Percentiles rank a stretch among this genome's conserved stretches.
These are phyloP conservation scores for Bruguiera gymnorhiza DNA, from an alignment of 345 rosid genomes.

Conservation along the genomic window DNA sequence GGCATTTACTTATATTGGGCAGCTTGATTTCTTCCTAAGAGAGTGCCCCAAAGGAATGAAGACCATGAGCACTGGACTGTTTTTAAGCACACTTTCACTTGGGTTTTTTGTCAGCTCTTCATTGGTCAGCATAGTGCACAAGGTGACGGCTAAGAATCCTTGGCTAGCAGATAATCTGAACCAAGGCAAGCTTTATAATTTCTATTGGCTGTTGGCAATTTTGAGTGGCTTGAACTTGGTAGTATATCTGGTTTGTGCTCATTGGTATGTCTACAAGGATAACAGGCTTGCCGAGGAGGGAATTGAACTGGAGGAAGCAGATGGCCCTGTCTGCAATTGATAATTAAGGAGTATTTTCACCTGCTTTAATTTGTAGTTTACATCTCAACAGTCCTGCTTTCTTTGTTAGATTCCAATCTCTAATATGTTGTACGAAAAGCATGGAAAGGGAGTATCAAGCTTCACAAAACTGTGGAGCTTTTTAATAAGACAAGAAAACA, in stretches of 20 bases:
- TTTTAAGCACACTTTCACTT: slow-evolving; percentile 78
- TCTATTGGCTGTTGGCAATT: slow-evolving; percentile 80
- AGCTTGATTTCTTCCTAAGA: slow-evolving; percentile 81
- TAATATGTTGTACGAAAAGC: slow-evolving; percentile 10
- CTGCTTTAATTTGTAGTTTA: background rate
- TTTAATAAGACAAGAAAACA: too few relatives aligned
- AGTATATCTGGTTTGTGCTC: slow-evolving; percentile 55
- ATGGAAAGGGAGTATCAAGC: background rate
- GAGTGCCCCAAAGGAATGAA: slow-evolving; percentile 99
- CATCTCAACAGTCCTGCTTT: background rate
- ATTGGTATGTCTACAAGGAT: slow-evolving; percentile 92
- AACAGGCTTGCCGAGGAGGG: slow-evolving; percentile 70
- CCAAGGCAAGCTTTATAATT: slow-evolving; percentile 68
- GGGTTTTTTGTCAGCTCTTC: slow-evolving; percentile 84
- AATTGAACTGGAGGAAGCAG: slow-evolving; percentile 58
- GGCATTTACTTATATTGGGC: slow-evolving; percentile 84
- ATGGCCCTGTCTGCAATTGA: slow-evolving; percentile 42
- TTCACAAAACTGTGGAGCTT: too few relatives aligned
- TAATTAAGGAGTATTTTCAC: background rate
- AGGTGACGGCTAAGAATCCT: slow-evolving; percentile 49
- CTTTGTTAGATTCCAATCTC: background rate
- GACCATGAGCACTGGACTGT: slow-evolving; percentile 90
- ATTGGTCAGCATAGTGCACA: slow-evolving; percentile 68
- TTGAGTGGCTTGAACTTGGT: slow-evolving; percentile 58
- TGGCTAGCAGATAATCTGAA: slow-evolving; percentile 88